Percentiles rank a stretch among this genome's conserved stretches.
phyloP scores from a whole-genome alignment of 169 alveolate genomes.

The Plasmodium chabaudi region DNA sequence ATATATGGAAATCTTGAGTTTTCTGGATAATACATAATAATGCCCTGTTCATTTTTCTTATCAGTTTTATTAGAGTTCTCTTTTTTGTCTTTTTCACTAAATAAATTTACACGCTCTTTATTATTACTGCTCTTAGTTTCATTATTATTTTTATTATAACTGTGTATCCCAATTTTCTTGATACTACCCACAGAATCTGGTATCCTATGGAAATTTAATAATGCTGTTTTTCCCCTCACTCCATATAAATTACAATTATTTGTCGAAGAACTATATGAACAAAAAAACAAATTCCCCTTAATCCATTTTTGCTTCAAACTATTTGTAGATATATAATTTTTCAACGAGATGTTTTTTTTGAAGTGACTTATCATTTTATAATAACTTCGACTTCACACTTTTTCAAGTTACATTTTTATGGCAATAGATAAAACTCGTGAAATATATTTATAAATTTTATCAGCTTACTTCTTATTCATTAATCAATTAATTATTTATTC shows the following conservation, averaged over 20 bases:
- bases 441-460: no score
- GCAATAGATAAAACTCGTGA: no score
- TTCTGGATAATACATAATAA: constrained; percentile 43
- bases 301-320: neutral
- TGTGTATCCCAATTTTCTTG: neutral
- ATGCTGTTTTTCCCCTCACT: neutral
- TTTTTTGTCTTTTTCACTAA: constrained; percentile 18
- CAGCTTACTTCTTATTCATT: no score
- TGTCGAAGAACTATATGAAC: constrained; percentile 6
- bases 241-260: constrained; percentile 1
- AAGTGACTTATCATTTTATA: constrained; percentile 40
- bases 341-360: neutral
- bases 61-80: neutral
- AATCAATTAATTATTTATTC: no score
- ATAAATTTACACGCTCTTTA: constrained; percentile 4
- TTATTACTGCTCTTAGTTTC: neutral
- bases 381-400: neutral
- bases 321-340: constrained; percentile 1
- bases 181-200: no score
- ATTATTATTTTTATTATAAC: constrained; percentile 5
- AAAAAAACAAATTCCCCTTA: neutral
- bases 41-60: neutral
- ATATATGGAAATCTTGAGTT: constrained; percentile 31
- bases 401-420: no score
- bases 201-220: no score